These are phyloP conservation scores for Aspergillus funiculosus DNA, from an alignment of 495 filamentous ascomycete genomes.

Conservation along the genomic window DNA sequence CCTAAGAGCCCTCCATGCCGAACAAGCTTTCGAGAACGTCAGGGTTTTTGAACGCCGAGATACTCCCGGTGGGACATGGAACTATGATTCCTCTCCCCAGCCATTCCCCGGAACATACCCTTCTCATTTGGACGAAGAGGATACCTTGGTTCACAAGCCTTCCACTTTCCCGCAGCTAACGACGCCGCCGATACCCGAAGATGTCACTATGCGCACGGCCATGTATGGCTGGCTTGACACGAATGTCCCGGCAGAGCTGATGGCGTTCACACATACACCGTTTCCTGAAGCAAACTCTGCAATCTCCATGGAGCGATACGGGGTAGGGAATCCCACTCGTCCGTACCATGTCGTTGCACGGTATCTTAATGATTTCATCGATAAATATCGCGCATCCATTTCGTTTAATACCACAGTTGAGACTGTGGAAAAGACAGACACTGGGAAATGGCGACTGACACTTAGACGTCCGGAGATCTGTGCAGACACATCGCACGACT, in stretches of 20 bases:
- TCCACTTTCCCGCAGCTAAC: slow-evolving; percentile 1
- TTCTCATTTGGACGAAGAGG: neutral
- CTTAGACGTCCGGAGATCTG: slow-evolving; percentile 18
- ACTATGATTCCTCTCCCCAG: slow-evolving; percentile 18
- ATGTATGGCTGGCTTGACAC: slow-evolving; percentile 27
- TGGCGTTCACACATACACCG: slow-evolving; percentile 28
- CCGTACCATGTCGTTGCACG: slow-evolving; percentile 23
- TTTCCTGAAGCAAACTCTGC: slow-evolving; percentile 24
- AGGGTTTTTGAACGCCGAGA: slow-evolving; percentile 51
- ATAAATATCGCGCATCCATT: slow-evolving; percentile 18
- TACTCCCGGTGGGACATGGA: slow-evolving; percentile 46
- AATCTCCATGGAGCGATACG: slow-evolving; percentile 18
- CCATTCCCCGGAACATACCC: slow-evolving; percentile 7
- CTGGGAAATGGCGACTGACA: slow-evolving; percentile 21
- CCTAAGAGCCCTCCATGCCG: slow-evolving; percentile 46
- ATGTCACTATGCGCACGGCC: slow-evolving; percentile 22
- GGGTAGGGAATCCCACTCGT: slow-evolving; percentile 22
- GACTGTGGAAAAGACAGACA: slow-evolving; percentile 20
- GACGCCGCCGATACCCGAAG: slow-evolving; percentile 16
- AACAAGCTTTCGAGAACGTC: slow-evolving; percentile 45
- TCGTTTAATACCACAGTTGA: slow-evolving; percentile 30
- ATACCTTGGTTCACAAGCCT: slow-evolving; percentile 8
- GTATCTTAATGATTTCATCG: slow-evolving; percentile 23
- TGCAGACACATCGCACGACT: slow-evolving; percentile 14
- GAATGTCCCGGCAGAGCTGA: slow-evolving; percentile 26